Evolutionary conservation across 2,329 filamentous ascomycete species (phyloP), one percentile per base, ranked within the genome.

Genomic region (Monilinia fructicola): DNA sequence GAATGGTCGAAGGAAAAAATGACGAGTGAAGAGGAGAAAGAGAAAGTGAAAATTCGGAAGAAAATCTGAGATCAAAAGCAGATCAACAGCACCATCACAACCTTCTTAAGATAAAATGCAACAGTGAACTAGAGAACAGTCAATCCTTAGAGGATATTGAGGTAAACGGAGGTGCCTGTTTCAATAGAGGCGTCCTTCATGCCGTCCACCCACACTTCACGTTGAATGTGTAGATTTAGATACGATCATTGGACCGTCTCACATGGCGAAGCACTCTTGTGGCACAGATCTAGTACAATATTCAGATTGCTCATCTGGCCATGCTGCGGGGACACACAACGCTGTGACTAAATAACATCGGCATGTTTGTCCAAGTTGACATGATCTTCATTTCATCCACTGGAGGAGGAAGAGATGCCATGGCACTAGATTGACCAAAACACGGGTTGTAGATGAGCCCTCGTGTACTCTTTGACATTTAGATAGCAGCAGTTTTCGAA

Each of bases 201-300:
- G 35, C 21, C 59, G 31, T 18, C 28, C 48, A 62, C 28, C 55
- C 56, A 60, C 56, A 38, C 44, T 60, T 50, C 56, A 60, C 21
- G 16, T 54, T 53, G 44, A 54, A 62, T 52, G 31, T 54, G 18
- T 53, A 28, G 31, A 42, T 26, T n/a, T 52, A 40, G 16, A 62
- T 40, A 54, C 48, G 18, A 40, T 31, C 35, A 62, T 62, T 62
- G 59, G 59, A 40, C 9, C n/a, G 31, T 52, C 59, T 62, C 59
- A 62, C 31, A 53, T 62, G 46, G 59, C 59, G 23, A 54, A 53
- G 59, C 46, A 54, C 23, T 18, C 18, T 6, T 62, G 59, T 62
- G 42, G 46, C 59, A 62, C 46, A 54, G 40, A 62, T 28, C 23
- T 46, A 23, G 40, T 53, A 18, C 21, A 23, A 11, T 42, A 16